A percentile compares a stretch with the other conserved stretches of the same genome.
These are phyloP conservation scores for Hymenotorrendiella dingleyae DNA, from an alignment of 2,329 filamentous ascomycete species.

Conservation along the genomic window DNA sequence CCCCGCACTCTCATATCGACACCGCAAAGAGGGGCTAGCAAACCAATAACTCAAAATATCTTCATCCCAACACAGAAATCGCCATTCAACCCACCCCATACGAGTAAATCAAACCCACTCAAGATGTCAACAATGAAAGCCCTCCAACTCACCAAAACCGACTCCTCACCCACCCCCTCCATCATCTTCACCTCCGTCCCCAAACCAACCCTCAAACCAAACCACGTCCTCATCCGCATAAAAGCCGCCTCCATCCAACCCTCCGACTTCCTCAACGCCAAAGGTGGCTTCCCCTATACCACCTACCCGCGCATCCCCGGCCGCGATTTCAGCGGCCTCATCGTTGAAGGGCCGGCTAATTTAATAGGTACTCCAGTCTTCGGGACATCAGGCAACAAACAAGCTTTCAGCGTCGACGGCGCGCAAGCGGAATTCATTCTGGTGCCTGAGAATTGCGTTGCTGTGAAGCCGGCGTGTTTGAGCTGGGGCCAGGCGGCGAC, in stretches of 20 bases:
- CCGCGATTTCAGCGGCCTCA: constrained; percentile 21
- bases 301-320: constrained; percentile 23
- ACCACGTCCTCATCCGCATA: constrained; percentile 19
- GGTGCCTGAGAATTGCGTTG: constrained; percentile 17
- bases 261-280: constrained; percentile 21
- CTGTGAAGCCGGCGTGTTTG: constrained; percentile 17
- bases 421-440: constrained; percentile 22
- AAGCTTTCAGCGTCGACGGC: constrained; percentile 21
- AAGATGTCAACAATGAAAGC: constrained; percentile 23
- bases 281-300: constrained; percentile 19
- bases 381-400: constrained; percentile 21
- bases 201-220: constrained; percentile 14
- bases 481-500: constrained; percentile 19
- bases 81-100: no score
- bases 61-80: no score
- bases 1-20: no score
- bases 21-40: no score
- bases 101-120: neutral
- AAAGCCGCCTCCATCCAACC: constrained; percentile 25
- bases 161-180: constrained; percentile 8
- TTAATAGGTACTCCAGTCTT: constrained; percentile 18
- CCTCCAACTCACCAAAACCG: constrained; percentile 14
- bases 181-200: constrained; percentile 10
- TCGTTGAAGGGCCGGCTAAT: constrained; percentile 12
- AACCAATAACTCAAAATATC: no score